Base-by-base conservation (phyloP, 176 grass and related monocot species). In the Carex cristatella region DNA sequence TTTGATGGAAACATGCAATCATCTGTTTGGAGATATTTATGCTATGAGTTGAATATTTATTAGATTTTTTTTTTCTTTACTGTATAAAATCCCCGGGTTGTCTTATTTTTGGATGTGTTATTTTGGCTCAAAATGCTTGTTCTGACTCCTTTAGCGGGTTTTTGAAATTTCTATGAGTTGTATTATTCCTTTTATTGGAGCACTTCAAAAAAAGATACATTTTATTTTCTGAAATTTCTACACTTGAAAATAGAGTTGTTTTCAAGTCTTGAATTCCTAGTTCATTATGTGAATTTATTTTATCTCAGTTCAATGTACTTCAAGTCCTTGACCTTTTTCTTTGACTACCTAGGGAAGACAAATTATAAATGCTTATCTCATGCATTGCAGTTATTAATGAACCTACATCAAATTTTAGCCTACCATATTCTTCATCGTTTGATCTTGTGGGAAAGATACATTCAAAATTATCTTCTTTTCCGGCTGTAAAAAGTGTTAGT, bases 31-130 rank as follows among this genome's bases (percentile, higher is more conserved):
- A 65, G 31, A 31, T 66, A 19, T 65, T 68, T 5, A 83, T 83
- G 54, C 38, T 51, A 67, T 67, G 80, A 68, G 80, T 83, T 68
- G 4, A 48, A 51, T 28, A 81, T 28, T 82, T 67, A 4, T 66
- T 65, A 53, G 10, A 82, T n/a, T 15, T 44, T 53, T 44, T 73
- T 79, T 28, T 46, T 48, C 30, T 82, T 65, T 46, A 23, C 13
- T 82, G 31, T 27, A 65, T 67, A 27, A 35, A 64, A 49, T 15
- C 2, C 11, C 3, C 2, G 12, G 66, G 57, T 42, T 65, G 23
- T 82, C 40, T 83, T 76, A 30, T 27, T 83, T 3, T 16, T 19
- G 5, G 15, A 30, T 54, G 9, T 65, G 18, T 67, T 32, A 51
- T 28, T 65, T 27, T 82, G 32, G 60, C 60, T 48, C 23, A 2